Evolutionary conservation across 371 early-diverging fungal species (phyloP).

Genomic region (Saksenaea oblongispora): DNA sequence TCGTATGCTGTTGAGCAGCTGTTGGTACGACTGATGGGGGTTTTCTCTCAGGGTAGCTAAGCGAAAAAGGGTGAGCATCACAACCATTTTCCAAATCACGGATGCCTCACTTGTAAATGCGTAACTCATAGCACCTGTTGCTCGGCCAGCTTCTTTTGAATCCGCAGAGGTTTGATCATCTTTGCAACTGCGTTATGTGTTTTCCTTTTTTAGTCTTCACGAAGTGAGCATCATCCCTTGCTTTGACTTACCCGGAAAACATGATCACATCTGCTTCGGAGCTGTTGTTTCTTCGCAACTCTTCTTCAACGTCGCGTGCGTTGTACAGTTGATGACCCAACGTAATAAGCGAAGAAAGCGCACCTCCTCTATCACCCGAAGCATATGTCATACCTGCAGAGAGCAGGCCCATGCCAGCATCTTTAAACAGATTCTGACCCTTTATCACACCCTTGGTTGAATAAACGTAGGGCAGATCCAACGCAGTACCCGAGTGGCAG

Average conservation of each 20-base stretch:
- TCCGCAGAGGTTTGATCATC: conserved; percentile 92
- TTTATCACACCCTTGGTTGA: conserved; percentile 68
- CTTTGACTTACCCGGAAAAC: conserved; percentile 70
- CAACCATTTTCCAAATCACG: neutral
- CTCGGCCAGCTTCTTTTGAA: conserved; percentile 56
- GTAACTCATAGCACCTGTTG: conserved; percentile 84
- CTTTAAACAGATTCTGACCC: conserved; percentile 47
- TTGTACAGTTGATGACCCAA: conserved; percentile 49
- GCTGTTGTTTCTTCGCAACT: conserved; percentile 41
- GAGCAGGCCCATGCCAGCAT: conserved; percentile 51
- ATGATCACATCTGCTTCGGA: conserved; percentile 80
- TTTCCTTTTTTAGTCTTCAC: neutral
- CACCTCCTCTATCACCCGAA: conserved; percentile 42
- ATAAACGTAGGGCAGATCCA: conserved; percentile 89
- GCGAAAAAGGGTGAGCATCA: neutral
- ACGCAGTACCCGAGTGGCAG: conserved; percentile 83
- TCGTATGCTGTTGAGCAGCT: conserved; percentile 75
- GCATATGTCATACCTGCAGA: conserved; percentile 59
- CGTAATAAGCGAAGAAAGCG: conserved; percentile 45
- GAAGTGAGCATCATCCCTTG: too few species aligned
- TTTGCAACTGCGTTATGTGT: conserved; percentile 59
- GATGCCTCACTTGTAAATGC: conserved; percentile 62
- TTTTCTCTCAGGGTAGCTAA: conserved; percentile 55
- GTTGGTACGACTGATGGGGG: conserved; percentile 71
- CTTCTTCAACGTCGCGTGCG: conserved; percentile 36